Evolutionary conservation across 768 basidiomycete genomes (phyloP), one percentile per base, ranked within the genome.

Genomic region (Fistulinella prunicolor): DNA sequence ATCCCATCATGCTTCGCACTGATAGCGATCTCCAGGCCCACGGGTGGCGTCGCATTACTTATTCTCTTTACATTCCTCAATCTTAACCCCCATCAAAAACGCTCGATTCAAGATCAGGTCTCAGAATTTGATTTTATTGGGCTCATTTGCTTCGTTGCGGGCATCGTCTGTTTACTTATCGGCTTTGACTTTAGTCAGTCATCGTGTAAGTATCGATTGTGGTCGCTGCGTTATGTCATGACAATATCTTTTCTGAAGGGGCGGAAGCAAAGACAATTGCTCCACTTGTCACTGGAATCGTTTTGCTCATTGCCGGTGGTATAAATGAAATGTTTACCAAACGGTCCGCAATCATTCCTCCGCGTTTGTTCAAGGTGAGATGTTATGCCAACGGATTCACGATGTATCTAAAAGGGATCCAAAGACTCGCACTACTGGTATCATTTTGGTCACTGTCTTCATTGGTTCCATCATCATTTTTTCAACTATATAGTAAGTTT

Each of bases 1-100:
- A n/a, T n/a, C n/a, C n/a, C n/a, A n/a, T n/a, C n/a, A n/a, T n/a
- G n/a, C n/a, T n/a, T n/a, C 1, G 42, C n/a, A 20, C 46, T 56
- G 22, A 50, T 20, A 14, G n/a, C 29, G 16, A 6, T 8, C 22
- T n/a, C 9, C 42, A 88, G 87, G 34, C 89, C 89, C 1, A 88
- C 85, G 0, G 88, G 85, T 20, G 87, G 84, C 35, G 54, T 84
- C 26, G 83, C 84, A 6, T 80, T 73, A 20, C 67, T 54, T 1
- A 56, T 88, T 30, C 70, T 91, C 4, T 86, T 89, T 59, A 74
- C 79, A 61, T 89, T 85, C 73, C 75, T 91, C 32, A 85, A 89
- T 55, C 72, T 90, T n/a, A 89, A 90, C 56, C 86, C 89, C 1
- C 85, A 80, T 46, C 72, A 80, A 46, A 77, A 77, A 8, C 78